These are phyloP conservation scores for Penicillium sp. DNA, from an alignment of 2,329 filamentous ascomycete genomes.

Conservation along the genomic window DNA sequence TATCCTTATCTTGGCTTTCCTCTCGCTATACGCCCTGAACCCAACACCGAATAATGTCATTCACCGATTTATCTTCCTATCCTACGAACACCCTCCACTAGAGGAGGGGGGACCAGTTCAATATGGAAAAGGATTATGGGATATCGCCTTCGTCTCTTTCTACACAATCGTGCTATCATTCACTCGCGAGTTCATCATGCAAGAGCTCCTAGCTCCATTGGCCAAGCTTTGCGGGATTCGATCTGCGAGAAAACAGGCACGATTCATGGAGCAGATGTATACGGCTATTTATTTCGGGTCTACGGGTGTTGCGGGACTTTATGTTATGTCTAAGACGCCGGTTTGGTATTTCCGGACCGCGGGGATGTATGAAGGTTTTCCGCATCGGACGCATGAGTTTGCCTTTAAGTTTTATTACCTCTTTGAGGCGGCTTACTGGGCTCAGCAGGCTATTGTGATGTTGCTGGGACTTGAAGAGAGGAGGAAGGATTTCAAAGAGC, in stretches of 20 bases:
- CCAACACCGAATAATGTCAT: conserved; percentile 74
- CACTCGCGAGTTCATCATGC: conserved; percentile 92
- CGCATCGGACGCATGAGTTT: conserved; percentile 74
- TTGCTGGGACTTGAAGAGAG: conserved; percentile 83
- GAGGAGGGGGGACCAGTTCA: conserved; percentile 50
- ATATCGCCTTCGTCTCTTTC: conserved; percentile 80
- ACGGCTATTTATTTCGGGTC: conserved; percentile 83
- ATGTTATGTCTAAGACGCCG: conserved; percentile 83
- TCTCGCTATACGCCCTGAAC: conserved; percentile 68
- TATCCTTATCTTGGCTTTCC: conserved; percentile 61
- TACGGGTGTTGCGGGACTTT: conserved; percentile 77
- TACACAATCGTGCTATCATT: conserved; percentile 86
- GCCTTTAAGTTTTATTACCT: conserved; percentile 91
- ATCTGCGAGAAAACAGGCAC: conserved; percentile 71
- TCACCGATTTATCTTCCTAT: conserved; percentile 79
- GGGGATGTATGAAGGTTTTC: conserved; percentile 84
- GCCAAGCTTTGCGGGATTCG: conserved; percentile 66
- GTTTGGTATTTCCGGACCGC: conserved; percentile 91
- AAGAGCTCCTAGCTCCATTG: conserved; percentile 74
- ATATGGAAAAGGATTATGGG: conserved; percentile 83
- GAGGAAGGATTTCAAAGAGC: conserved; percentile 87
- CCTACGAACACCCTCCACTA: conserved; percentile 66
- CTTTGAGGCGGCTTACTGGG: conserved; percentile 89
- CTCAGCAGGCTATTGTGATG: conserved; percentile 85
- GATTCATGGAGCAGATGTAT: conserved; percentile 94